A percentile compares a stretch with the other conserved stretches of the same genome.
Evolutionary conservation across 805 yeast species (phyloP).

Genomic region (Candida xiaguanensis): DNA sequence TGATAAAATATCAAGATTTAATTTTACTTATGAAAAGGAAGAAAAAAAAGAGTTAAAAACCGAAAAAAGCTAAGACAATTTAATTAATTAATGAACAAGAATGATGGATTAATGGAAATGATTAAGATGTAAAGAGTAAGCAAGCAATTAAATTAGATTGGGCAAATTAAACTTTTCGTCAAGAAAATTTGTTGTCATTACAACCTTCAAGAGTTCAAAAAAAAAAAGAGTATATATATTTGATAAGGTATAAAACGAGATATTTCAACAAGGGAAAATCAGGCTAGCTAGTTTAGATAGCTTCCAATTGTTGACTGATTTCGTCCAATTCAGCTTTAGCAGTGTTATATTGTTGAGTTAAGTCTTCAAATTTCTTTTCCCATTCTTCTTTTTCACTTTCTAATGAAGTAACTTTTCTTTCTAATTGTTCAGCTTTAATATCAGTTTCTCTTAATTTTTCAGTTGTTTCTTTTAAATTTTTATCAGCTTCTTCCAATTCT

Average conservation of each 20-base stretch:
- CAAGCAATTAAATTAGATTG: too few relatives aligned
- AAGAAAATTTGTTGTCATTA: neutral
- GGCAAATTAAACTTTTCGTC: too few relatives aligned
- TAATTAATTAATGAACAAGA: too few relatives aligned
- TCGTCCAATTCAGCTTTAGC: conserved; percentile 95
- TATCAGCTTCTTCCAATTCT: conserved; percentile 86
- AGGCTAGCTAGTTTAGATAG: conserved; percentile 30
- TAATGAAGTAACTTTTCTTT: conserved; percentile 86
- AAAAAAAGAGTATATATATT: neutral
- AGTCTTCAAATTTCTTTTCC: conserved; percentile 88
- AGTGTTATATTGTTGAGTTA: conserved; percentile 72
- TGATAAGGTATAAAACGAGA: neutral
- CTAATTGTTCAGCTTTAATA: conserved; percentile 92
- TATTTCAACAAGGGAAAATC: too few relatives aligned
- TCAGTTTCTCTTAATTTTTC: conserved; percentile 93
- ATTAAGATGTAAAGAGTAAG: too few relatives aligned
- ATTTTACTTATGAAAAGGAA: neutral
- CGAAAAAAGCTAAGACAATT: neutral
- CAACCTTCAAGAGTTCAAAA: conserved; percentile 1
- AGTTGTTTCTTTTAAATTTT: conserved; percentile 87
- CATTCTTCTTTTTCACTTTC: conserved; percentile 89
- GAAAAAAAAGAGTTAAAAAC: too few relatives aligned
- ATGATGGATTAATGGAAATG: too few relatives aligned
- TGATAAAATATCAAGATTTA: neutral
- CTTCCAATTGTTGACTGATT: conserved; percentile 93